phyloP scores from a whole-genome alignment of 1,284 basidiomycete genomes.

The Phellopilus nigrolimitatus region DNA sequence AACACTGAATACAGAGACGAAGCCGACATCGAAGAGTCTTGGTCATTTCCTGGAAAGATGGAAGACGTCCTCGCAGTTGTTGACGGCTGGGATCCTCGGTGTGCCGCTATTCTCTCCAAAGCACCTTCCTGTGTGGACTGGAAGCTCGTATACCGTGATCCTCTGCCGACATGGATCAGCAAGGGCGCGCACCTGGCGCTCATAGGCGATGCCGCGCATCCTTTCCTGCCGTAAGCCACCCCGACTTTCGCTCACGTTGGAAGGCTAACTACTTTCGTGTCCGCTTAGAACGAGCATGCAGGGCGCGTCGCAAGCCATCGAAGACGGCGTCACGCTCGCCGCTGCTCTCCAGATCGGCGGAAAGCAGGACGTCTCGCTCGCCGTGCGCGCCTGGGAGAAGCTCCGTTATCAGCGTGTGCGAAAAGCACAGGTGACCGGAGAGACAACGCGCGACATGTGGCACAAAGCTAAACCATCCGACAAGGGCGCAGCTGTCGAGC shows the following conservation, averaged over 20 bases:
- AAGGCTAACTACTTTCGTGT: neutral
- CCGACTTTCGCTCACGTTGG: neutral
- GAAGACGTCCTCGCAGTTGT: conserved; percentile 28
- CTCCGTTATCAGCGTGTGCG: conserved; percentile 29
- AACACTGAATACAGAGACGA: conserved; percentile 22
- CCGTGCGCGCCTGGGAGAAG: conserved; percentile 26
- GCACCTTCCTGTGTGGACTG: conserved; percentile 29
- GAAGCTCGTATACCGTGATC: conserved; percentile 31
- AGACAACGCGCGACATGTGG: conserved; percentile 28
- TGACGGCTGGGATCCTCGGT: conserved; percentile 30
- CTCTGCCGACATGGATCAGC: conserved; percentile 30
- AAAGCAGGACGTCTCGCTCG: conserved; percentile 24
- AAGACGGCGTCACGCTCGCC: conserved; percentile 29
- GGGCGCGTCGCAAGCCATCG: conserved; percentile 29
- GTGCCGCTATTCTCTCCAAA: conserved; percentile 27
- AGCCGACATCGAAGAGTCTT: conserved; percentile 26
- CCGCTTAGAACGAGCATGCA: conserved; percentile 26
- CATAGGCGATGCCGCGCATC: conserved; percentile 31
- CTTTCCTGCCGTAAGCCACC: conserved; percentile 27
- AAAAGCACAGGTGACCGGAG: conserved; percentile 27
- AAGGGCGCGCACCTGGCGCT: conserved; percentile 26
- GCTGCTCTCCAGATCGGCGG: conserved; percentile 25
- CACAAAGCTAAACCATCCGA: conserved; percentile 25
- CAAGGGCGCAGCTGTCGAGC: conserved; percentile 19
- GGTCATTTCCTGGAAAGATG: conserved; percentile 29